Conservation (phyloP, 306 rosid species). For the Lablab purpureus region DNA sequence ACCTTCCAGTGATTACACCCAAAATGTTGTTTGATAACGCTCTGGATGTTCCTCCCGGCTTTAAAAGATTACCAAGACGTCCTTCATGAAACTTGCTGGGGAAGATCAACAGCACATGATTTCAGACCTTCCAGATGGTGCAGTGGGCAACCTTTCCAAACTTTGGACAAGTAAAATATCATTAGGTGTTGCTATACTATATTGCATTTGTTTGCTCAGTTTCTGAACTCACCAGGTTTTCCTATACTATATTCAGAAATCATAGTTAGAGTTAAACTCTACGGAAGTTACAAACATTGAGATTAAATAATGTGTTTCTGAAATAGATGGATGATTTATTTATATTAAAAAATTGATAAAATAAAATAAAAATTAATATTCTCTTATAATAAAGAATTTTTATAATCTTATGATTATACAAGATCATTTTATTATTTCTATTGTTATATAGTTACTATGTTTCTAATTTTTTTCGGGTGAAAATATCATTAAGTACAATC, state of each 20-base stretch:
- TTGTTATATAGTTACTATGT: too few relatives aligned
- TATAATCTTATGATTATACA: too few relatives aligned
- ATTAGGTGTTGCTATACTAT: background rate
- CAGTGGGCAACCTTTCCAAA: background rate
- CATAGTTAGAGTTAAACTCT: too few relatives aligned
- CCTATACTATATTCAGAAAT: background rate
- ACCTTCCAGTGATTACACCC: background rate
- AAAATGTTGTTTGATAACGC: background rate
- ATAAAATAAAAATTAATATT: too few relatives aligned
- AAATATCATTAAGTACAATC: too few relatives aligned
- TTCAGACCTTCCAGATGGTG: background rate
- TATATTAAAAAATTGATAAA: too few relatives aligned
- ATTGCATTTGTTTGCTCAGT: background rate
- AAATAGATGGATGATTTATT: too few relatives aligned
- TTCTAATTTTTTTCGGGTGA: too few relatives aligned
- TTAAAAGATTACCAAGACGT: background rate
- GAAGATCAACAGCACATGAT: background rate
- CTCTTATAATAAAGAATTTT: too few relatives aligned
- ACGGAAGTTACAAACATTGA: too few relatives aligned
- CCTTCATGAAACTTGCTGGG: background rate
- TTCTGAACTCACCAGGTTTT: conserved; percentile 1
- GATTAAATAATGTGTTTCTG: too few relatives aligned
- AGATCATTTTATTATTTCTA: too few relatives aligned
- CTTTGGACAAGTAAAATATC: background rate
- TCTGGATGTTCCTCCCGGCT: conserved; percentile 48